Percentiles rank a stretch among this genome's conserved stretches.
phyloP scores from a whole-genome alignment of 2,329 filamentous ascomycete species.

The Drechslera avenae region DNA sequence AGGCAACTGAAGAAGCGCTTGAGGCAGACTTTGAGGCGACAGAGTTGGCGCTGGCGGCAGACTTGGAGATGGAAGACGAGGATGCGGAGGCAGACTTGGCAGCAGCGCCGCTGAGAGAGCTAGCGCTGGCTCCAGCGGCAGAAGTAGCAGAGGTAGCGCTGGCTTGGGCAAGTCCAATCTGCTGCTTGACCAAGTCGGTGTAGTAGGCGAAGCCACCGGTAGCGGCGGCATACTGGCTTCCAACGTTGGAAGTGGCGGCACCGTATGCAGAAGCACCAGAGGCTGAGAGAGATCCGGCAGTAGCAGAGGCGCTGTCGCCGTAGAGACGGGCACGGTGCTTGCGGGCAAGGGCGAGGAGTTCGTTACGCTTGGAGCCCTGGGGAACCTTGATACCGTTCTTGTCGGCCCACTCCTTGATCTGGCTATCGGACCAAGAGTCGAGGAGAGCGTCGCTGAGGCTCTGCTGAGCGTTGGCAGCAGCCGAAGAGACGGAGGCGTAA shows the following conservation, averaged over 20 bases:
- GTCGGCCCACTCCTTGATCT: slow-evolving; percentile 92
- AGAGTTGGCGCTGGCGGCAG: slow-evolving; percentile 40
- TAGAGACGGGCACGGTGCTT: slow-evolving; percentile 78
- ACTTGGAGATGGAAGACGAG: slow-evolving; percentile 43
- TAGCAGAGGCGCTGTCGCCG: slow-evolving; percentile 63
- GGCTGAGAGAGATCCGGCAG: slow-evolving; percentile 42
- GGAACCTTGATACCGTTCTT: slow-evolving; percentile 89
- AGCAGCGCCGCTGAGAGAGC: slow-evolving; percentile 28
- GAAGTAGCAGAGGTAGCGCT: slow-evolving; percentile 74
- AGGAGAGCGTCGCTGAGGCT: slow-evolving; percentile 83
- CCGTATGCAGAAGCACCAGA: slow-evolving; percentile 63
- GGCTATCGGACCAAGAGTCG: slow-evolving; percentile 84
- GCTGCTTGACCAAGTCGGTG: slow-evolving; percentile 52
- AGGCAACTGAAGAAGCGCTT: slow-evolving; percentile 41
- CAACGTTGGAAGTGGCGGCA: slow-evolving; percentile 44
- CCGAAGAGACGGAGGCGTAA: slow-evolving; percentile 51
- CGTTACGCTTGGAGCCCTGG: slow-evolving; percentile 88
- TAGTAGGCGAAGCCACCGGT: slow-evolving; percentile 55
- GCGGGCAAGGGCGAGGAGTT: slow-evolving; percentile 85
- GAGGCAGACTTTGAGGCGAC: slow-evolving; percentile 39
- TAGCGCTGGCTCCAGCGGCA: slow-evolving; percentile 38
- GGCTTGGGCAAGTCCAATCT: slow-evolving; percentile 54
- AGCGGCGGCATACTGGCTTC: slow-evolving; percentile 51
- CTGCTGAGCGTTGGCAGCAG: slow-evolving; percentile 66
- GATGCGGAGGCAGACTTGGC: slow-evolving; percentile 40